Base-by-base conservation (phyloP, 208 protist genomes). In the Paratrypanosoma confusum region DNA sequence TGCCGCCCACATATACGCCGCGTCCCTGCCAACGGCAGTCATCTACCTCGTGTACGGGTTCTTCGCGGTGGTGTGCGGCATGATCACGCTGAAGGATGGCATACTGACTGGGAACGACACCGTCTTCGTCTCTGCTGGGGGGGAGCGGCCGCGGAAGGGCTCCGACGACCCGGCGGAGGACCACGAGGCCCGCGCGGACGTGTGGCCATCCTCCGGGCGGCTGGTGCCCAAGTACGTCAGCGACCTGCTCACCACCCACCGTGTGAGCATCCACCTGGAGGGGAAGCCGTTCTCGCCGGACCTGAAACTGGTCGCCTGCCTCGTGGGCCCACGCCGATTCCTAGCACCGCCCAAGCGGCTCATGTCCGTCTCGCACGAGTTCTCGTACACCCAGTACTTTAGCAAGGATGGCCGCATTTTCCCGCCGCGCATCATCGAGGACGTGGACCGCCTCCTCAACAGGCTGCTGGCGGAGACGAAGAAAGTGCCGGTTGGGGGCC, bases 371-470 rank as follows among this genome's bases (percentile, higher is more conserved):
- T 61, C 71, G 23, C 77, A 71, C 24, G 69, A 54, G 14, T 58
- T 80, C 8, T 53, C 61, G 21, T 81, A 71, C 38, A 65, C 71
- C 14, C 59, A 72, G 49, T 90, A 81, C 61, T 90, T 90, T 54
- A 53, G 49, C 14, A 71, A 61, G 1, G 66, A 56, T 7, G 81
- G 81, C 1, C 76, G 65, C 29, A 76, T 90, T 45, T 90, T 64
- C 43, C 77, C 81, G 11, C 81, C 81, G 4, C 29, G 64, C 6
- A 39, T 90, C 8, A 64, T 66, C 17, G 53, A 47, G 7, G 68
- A 81, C 35, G 32, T 90, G 16, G 69, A 78, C 26, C 41, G 13
- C 3, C 37, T 63, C 7, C 13, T 71, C 28, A n/a, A 7, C 28
- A 13, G 13, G 28, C 8, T 33, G 8, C n/a, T n/a, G n/a, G n/a